Evolutionary conservation across 169 alveolate genomes (phyloP), one percentile per base, ranked within the genome.

Genomic region (Cystoisospora suis): DNA sequence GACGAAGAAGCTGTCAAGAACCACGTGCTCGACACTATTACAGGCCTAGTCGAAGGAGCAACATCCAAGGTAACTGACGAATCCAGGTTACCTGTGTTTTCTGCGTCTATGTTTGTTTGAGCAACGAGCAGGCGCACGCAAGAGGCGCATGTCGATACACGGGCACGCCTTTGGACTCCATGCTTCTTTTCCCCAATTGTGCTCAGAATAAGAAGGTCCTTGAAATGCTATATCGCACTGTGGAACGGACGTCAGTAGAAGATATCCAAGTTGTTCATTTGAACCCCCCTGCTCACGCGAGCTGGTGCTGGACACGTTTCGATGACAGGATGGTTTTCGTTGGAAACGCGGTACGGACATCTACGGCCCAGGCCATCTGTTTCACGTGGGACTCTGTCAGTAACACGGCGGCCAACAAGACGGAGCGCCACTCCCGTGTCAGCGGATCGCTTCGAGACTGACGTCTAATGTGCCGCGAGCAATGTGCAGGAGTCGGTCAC

Each of bases 281-380:
- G 45, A 27, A 34, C 27, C 83, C 58, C 42, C 83, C 83, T 72
- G 56, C 83, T 34, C 23, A 38, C 27, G 23, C 47, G 53, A 40
- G 32, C 23, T 32, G 83, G 3, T 53, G 83, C 7, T 72, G 83
- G 83, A 72, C 83, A 15, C 83, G 83, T 17, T 53, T 72, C 20
- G 53, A 72, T 27, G 83, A 72, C 32, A n/a, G 32, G 53, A 46
- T 72, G 3, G 83, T 72, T 27, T 53, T 72, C 45, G 83, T 72
- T 72, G 83, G 83, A 6, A 72, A 72, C 42, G 83, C 83, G 23
- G 83, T 72, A 34, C 36, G 65, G 12, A 12, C 65, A 15, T n/a
- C n/a, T n/a, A n/a, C n/a, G n/a, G n/a, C n/a, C n/a, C n/a, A n/a
- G n/a, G n/a, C n/a, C n/a, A n/a, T n/a, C n/a, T n/a, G n/a, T n/a